phyloP scores from a whole-genome alignment of 2,329 filamentous ascomycete species.

The Aspergillus quadricinctus region DNA sequence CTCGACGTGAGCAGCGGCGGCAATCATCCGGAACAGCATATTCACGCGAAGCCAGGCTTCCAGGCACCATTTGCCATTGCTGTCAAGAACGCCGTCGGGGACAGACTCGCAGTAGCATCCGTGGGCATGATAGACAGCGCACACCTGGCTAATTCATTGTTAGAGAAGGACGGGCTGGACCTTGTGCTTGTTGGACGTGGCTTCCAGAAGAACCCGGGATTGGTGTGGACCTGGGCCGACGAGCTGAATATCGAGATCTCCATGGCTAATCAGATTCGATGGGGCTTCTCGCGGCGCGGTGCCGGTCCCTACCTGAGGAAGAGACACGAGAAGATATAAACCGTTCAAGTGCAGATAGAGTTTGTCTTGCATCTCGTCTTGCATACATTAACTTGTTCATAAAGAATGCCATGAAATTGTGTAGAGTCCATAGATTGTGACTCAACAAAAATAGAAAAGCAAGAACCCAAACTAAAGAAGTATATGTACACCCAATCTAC shows the following conservation, averaged over 20 bases:
- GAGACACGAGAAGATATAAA: constrained; percentile 9
- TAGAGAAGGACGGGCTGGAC: constrained; percentile 55
- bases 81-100: constrained; percentile 68
- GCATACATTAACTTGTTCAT: neutral
- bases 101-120: constrained; percentile 63
- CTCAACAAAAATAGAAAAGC: too few relatives aligned
- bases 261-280: constrained; percentile 66
- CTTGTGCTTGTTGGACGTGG: constrained; percentile 67
- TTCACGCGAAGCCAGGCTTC: constrained; percentile 56
- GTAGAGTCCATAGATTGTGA: neutral
- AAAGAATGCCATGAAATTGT: neutral
- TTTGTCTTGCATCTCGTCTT: neutral
- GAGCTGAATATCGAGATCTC: constrained; percentile 66
- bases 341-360: neutral
- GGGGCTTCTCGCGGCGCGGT: constrained; percentile 43
- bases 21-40: constrained; percentile 25
- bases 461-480: neutral
- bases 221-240: constrained; percentile 68
- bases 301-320: constrained; percentile 12
- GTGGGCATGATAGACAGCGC: constrained; percentile 71
- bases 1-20: constrained; percentile 65
- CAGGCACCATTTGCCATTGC: constrained; percentile 68
- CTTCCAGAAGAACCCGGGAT: constrained; percentile 77
- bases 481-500: neutral
- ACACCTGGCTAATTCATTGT: constrained; percentile 61